phyloP scores from a whole-genome alignment of 2,329 filamentous ascomycete genomes.

The Talaromyces sp. region DNA sequence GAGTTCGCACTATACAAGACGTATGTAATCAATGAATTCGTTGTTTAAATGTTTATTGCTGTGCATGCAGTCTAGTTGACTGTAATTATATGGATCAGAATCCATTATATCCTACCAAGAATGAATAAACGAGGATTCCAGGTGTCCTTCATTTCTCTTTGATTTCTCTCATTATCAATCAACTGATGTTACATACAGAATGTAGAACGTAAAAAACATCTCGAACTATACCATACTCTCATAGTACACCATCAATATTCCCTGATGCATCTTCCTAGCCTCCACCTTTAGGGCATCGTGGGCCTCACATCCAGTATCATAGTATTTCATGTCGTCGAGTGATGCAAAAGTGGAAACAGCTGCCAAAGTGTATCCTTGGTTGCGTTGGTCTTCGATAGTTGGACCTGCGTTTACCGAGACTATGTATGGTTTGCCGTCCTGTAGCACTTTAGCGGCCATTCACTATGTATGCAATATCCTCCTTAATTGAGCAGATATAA shows the following conservation, averaged over 20 bases:
- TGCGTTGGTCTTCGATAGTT: conserved; percentile 54
- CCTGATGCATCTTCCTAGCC: conserved; percentile 22
- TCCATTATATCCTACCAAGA: background rate
- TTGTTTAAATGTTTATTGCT: no score
- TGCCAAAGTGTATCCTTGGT: conserved; percentile 61
- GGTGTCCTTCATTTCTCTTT: background rate
- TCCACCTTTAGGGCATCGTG: conserved; percentile 46
- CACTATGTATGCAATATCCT: background rate
- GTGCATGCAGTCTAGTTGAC: background rate
- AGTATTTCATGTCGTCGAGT: conserved; percentile 65
- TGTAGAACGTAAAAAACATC: background rate
- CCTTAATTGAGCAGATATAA: background rate
- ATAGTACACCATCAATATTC: conserved; percentile 32
- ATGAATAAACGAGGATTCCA: no score
- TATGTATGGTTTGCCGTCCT: conserved; percentile 71
- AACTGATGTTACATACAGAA: background rate
- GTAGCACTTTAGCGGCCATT: background rate
- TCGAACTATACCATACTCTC: conserved; percentile 26
- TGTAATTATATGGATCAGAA: background rate
- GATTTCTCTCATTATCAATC: background rate
- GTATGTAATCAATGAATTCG: no score
- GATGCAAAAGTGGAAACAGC: conserved; percentile 60
- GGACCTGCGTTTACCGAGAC: conserved; percentile 51
- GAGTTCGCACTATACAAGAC: no score
- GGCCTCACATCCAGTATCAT: conserved; percentile 56